Percentiles rank a stretch among this genome's conserved stretches.
Conservation (phyloP, 306 rosid genomes). For the Sechiopsis laciniata region DNA sequence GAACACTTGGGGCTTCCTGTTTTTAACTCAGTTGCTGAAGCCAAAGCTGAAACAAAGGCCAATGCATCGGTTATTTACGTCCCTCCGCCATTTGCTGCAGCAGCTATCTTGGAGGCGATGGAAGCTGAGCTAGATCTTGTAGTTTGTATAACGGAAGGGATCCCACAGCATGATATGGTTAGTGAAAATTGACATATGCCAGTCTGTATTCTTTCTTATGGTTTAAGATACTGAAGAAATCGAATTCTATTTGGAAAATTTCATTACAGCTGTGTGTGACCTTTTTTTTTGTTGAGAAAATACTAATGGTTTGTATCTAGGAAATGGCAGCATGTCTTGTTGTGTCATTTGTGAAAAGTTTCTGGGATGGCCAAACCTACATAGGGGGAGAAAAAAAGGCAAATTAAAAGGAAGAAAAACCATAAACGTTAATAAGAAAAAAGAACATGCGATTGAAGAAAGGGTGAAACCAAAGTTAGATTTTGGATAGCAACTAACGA, state of each 20-base stretch:
- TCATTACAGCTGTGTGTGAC: not conserved
- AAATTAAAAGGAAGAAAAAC: not conserved
- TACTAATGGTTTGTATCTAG: not conserved
- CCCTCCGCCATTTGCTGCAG: constrained; percentile 97
- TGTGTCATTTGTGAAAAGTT: not conserved
- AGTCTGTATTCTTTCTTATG: not conserved
- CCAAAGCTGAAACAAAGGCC: constrained; percentile 91
- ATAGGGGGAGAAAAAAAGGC: not conserved
- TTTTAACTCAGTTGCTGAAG: constrained; percentile 86
- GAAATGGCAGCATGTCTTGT: not conserved
- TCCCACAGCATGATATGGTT: constrained; percentile 98
- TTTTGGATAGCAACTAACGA: not conserved
- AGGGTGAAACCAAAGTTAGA: not conserved
- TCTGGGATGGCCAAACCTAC: not conserved
- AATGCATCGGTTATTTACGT: constrained; percentile 89
- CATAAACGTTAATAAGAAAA: not conserved
- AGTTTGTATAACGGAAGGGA: constrained; percentile 98
- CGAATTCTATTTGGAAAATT: not conserved
- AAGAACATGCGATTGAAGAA: not conserved
- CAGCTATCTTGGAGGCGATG: constrained; percentile 83
- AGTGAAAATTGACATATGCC: constrained; percentile 10
- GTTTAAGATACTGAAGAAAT: not conserved
- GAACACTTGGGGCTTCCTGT: constrained; percentile 99
- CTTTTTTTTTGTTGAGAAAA: not conserved
- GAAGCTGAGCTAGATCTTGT: constrained; percentile 95